Conservation (phyloP, 2,329 filamentous ascomycete genomes). For the Exophiala mesophila region DNA sequence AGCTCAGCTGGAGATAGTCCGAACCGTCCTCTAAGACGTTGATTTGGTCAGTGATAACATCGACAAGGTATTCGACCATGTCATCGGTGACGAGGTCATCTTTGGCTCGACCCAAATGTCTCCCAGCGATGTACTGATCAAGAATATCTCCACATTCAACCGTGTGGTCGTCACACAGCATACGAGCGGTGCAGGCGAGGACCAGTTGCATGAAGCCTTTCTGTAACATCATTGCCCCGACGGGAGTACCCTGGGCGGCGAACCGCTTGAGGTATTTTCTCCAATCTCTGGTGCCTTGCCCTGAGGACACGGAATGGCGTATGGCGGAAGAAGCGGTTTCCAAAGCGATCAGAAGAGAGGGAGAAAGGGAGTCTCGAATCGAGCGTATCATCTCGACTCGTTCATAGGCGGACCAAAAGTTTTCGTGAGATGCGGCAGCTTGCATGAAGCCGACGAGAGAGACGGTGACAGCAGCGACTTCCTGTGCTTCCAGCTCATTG, state of each 20-base stretch:
- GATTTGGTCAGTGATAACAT: conserved; percentile 76
- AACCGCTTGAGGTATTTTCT: conserved; percentile 81
- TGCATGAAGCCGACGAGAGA: conserved; percentile 88
- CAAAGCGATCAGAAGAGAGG: conserved; percentile 76
- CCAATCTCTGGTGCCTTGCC: conserved; percentile 73
- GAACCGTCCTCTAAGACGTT: conserved; percentile 79
- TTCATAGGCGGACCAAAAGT: conserved; percentile 75
- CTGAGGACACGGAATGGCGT: conserved; percentile 67
- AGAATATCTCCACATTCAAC: conserved; percentile 63
- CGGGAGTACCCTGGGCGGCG: conserved; percentile 68
- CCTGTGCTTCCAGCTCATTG: conserved; percentile 53
- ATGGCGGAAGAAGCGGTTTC: conserved; percentile 89
- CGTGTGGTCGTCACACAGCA: conserved; percentile 59
- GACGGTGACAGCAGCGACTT: conserved; percentile 70
- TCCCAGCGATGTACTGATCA: conserved; percentile 64
- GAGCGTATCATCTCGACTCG: conserved; percentile 68
- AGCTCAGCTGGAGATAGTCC: conserved; percentile 83
- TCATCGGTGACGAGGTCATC: conserved; percentile 34
- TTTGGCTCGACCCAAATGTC: conserved; percentile 35
- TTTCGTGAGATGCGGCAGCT: conserved; percentile 69
- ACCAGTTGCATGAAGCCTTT: conserved; percentile 83
- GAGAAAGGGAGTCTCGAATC: conserved; percentile 69
- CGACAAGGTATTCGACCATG: conserved; percentile 57
- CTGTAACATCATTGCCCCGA: conserved; percentile 88
- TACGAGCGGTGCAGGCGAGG: conserved; percentile 69